Evolutionary conservation across 176 grass and related monocot genomes (phyloP).

Genomic region (Lolium rigidum): DNA sequence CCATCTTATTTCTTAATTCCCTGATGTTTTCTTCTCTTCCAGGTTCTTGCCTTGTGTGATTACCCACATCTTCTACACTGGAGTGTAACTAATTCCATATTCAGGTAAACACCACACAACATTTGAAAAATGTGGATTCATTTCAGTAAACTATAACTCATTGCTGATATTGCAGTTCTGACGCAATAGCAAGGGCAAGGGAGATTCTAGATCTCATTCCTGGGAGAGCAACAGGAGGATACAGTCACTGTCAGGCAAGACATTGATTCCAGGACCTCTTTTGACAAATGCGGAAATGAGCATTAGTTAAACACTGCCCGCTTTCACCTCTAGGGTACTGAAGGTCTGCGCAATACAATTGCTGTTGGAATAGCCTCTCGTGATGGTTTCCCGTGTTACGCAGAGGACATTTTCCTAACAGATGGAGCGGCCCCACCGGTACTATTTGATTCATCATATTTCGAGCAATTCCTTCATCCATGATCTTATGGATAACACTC

Average conservation of each 20-base stretch:
- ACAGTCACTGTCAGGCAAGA: conserved; percentile 79
- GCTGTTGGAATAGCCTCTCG: conserved; percentile 64
- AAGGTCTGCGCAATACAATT: conserved; percentile 65
- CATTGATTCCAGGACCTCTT: conserved; percentile 24
- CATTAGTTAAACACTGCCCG: conserved; percentile 21
- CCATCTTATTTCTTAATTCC: neutral
- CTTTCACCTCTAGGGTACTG: conserved; percentile 53
- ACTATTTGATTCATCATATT: conserved; percentile 30
- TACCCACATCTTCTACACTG: conserved; percentile 66
- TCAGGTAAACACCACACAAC: conserved; percentile 50
- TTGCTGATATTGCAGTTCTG: conserved; percentile 42
- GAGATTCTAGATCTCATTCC: conserved; percentile 68
- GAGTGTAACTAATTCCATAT: conserved; percentile 50
- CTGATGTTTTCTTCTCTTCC: conserved; percentile 30
- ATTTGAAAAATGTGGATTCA: neutral
- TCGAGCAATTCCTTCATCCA: conserved; percentile 2
- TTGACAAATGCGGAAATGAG: neutral
- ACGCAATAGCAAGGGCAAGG: conserved; percentile 60
- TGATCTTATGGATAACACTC: neutral
- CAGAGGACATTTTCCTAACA: conserved; percentile 82
- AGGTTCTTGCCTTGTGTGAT: conserved; percentile 83
- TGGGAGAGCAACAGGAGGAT: conserved; percentile 68
- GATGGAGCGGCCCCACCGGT: conserved; percentile 69
- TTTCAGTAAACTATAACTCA: neutral
- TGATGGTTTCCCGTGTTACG: conserved; percentile 60